Percentiles rank a stretch among this genome's conserved stretches.
Conservation (phyloP, 2,329 filamentous ascomycete species). For the Pseudopyricularia cyperi region DNA sequence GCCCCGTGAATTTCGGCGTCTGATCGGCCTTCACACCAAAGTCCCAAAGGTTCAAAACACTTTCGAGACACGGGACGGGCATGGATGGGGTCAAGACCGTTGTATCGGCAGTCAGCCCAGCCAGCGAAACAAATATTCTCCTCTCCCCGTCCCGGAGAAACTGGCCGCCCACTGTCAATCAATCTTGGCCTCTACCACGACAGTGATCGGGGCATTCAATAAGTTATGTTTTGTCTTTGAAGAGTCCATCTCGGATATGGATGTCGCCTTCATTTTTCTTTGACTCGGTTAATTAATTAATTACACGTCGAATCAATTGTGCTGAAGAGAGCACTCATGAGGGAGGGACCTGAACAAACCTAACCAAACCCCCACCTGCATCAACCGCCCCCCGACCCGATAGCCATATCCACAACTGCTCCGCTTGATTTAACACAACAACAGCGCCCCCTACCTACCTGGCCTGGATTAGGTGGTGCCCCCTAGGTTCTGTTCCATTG, state of each 20-base stretch:
- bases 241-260: too few species aligned
- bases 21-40: neutral
- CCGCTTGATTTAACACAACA: neutral
- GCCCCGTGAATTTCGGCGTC: too few species aligned
- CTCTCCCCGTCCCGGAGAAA: neutral
- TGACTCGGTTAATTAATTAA: too few species aligned
- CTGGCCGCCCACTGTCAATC: too few species aligned
- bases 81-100: constrained; percentile 3
- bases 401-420: neutral
- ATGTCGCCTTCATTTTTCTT: constrained; percentile 6
- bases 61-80: constrained; percentile 8
- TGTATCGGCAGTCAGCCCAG: neutral
- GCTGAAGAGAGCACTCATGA: neutral
- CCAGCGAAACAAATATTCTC: neutral
- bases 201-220: too few species aligned
- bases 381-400: too few species aligned
- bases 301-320: neutral
- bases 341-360: too few species aligned
- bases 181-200: constrained; percentile 1
- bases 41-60: constrained; percentile 7
- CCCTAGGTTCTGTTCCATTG: too few species aligned
- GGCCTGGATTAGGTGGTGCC: too few species aligned
- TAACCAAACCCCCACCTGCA: too few species aligned
- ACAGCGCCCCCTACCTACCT: too few species aligned
- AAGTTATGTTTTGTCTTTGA: too few species aligned